phyloP scores from a whole-genome alignment of 352 stramenopile genomes.

The Pythium utonaiense region DNA sequence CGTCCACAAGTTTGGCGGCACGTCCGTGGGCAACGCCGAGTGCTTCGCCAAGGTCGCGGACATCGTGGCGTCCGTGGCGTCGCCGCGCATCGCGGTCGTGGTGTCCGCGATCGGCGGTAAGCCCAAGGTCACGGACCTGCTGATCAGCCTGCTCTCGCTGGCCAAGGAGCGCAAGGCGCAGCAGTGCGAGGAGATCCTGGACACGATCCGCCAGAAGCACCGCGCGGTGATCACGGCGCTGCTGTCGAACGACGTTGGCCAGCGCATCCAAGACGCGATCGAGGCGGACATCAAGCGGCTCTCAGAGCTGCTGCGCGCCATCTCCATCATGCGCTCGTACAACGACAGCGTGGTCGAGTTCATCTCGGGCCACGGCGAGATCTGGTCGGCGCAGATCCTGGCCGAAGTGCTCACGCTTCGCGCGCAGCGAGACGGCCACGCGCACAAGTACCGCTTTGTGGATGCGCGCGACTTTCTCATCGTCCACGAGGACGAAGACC shows the following conservation, averaged over 20 bases:
- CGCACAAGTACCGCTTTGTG: constrained; percentile 84
- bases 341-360: constrained; percentile 88
- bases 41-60: constrained; percentile 86
- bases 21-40: constrained; percentile 90
- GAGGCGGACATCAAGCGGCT: constrained; percentile 60
- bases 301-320: constrained; percentile 78
- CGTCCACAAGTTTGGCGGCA: constrained; percentile 98
- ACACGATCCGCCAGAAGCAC: constrained; percentile 80
- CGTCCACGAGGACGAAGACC: constrained; percentile 72
- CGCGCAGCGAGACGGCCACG: constrained; percentile 41
- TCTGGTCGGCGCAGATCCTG: constrained; percentile 94
- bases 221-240: constrained; percentile 59
- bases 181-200: constrained; percentile 68
- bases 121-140: constrained; percentile 94
- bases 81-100: constrained; percentile 75
- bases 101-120: constrained; percentile 96
- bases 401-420: constrained; percentile 64
- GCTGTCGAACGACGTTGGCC: constrained; percentile 43
- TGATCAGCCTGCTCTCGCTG: constrained; percentile 88
- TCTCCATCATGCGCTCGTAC: constrained; percentile 87
- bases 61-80: constrained; percentile 52
- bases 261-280: constrained; percentile 58
- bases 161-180: constrained; percentile 79
- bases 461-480: constrained; percentile 91
- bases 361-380: constrained; percentile 95